A percentile compares a stretch with the other conserved stretches of the same genome.
Conservation (phyloP, 768 basidiomycete genomes). For the Serendipita vermifera region DNA sequence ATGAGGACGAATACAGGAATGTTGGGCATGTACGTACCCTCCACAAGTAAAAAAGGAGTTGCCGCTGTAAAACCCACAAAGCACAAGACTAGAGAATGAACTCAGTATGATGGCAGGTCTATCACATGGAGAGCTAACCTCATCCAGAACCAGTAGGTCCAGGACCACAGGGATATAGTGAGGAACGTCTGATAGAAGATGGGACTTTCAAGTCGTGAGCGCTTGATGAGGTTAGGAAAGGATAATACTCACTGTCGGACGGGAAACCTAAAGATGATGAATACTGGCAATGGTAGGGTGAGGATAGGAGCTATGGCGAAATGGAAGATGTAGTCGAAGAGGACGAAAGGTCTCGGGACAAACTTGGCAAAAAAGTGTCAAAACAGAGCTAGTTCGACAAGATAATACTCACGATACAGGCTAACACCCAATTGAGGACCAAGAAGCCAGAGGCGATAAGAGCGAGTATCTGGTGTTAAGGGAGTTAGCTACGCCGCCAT, state of each 20-base stretch:
- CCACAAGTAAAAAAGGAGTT: not conserved
- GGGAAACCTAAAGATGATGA: not conserved
- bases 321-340: conserved; percentile 48
- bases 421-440: conserved; percentile 56
- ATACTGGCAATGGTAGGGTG: conserved; percentile 41
- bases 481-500: not conserved
- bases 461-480: conserved; percentile 34
- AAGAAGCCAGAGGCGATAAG: conserved; percentile 53
- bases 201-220: conserved; percentile 52
- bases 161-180: conserved; percentile 48
- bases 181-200: conserved; percentile 49
- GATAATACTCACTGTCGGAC: not conserved
- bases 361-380: conserved; percentile 29
- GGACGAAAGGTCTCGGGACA: conserved; percentile 31
- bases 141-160: conserved; percentile 22
- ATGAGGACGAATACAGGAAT: not conserved
- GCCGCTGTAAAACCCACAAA: not conserved
- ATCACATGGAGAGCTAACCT: too few species aligned
- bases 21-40: not conserved
- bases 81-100: not conserved
- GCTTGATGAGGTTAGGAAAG: conserved; percentile 51
- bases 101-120: too few species aligned
- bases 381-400: not conserved
- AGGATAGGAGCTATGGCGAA: conserved; percentile 48
- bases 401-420: not conserved